Evolutionary conservation across 805 yeast genomes (phyloP), one percentile per base, ranked within the genome.

Genomic region (Candida oleophila): DNA sequence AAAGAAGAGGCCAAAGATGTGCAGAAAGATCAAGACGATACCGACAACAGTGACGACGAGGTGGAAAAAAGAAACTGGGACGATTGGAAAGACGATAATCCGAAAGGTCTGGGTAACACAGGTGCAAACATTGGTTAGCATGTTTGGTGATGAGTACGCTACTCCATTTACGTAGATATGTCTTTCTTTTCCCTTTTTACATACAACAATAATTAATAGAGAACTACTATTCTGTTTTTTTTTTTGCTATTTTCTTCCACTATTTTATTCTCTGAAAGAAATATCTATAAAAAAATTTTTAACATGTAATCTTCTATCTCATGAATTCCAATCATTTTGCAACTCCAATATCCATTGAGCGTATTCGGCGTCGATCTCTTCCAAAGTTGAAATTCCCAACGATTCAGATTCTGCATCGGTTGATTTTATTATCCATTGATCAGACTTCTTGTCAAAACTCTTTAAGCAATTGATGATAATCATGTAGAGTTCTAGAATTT

Each of bases 81-180:
- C 66, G 95, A 87, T 50, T 94, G 92, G 74, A 82, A 83, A 40
- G 99, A 94, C 51, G 80, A 81, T 2, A 82, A 89, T 61, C 86
- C 90, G 0, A 82, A 80, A 57, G 99, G 99, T 5, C 83, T 91
- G 47, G 99, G 99, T 9, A 92, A 92, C 61, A 89, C 91, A 41
- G 81, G 61, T 35, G 70, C 65, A 16, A 72, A 72, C 52, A 53
- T 72, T 19, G 76, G 77, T 9, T 72, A 55, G 46, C 21, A 14
- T 4, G 15, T 9, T 9, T 15, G 4, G n/a, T n/a, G n/a, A n/a
- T n/a, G n/a, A n/a, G n/a, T n/a, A n/a, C n/a, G n/a, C n/a, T n/a
- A n/a, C n/a, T n/a, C n/a, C n/a, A n/a, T n/a, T n/a, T n/a, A n/a
- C n/a, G n/a, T n/a, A n/a, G n/a, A n/a, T n/a, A n/a, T n/a, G n/a